Base-by-base conservation (phyloP, 345 rosid species). In the Acer saccharum region DNA sequence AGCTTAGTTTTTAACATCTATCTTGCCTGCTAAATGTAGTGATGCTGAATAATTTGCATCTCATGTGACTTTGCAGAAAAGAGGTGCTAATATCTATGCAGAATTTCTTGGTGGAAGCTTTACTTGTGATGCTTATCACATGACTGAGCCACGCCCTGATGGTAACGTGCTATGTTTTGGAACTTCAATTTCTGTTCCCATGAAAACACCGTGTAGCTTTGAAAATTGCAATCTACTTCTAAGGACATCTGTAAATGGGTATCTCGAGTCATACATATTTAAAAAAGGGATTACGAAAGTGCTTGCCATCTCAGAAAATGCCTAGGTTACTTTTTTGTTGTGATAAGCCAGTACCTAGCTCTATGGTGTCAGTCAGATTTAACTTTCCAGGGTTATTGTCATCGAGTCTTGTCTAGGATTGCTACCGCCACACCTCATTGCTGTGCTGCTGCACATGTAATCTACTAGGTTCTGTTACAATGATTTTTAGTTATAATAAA, bases 31-130 rank as follows among this genome's bases (percentile, higher is more conserved):
- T 64, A 64, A 29, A 48, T 10, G 18, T 17, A 5, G 44, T 44
- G 3, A 64, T 18, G 62, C 61, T 64, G 7, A 46, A 64, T 74
- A 62, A 73, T 27, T 61, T 16, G 27, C 27, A 20, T 25, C 9
- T 73, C 10, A 3, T 74, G 35, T 57, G 41, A 67, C 71, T 68
- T 79, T 81, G 82, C 86, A 93, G 99, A 86, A 82, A 77, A 88
- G 99, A 86, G 97, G 97, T 75, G 98, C 98, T 43, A 85, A 87
- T 71, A 93, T 95, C 80, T 91, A 92, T 67, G 99, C 98, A 60
- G 99, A 95, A 79, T 93, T 92, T 84, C 89, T 91, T 57, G 99
- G 99, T 81, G 99, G 99, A 85, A 92, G 94, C 84, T 92, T 92
- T 85, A 90, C 95, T 46, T 90, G 92, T 78, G 99, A 95, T 93